phyloP scores from a whole-genome alignment of 768 basidiomycete species.

The Suillus hirtellus region DNA sequence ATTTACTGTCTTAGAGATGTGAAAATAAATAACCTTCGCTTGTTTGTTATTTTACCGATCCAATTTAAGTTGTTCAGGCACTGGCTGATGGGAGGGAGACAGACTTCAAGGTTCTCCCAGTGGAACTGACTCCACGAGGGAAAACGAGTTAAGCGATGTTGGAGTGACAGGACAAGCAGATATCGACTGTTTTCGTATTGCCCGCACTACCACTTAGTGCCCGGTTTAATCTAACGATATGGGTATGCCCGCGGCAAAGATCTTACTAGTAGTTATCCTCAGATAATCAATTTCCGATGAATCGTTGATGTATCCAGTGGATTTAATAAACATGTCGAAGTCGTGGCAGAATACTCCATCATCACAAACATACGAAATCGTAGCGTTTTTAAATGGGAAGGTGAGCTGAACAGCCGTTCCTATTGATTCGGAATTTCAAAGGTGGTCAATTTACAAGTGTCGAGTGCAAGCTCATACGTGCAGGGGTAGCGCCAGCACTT shows the following conservation, averaged over 20 bases:
- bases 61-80: background rate
- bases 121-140: background rate
- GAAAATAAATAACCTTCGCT: no score
- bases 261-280: background rate
- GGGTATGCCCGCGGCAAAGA: background rate
- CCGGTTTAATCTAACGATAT: no score
- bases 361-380: background rate
- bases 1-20: no score
- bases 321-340: background rate
- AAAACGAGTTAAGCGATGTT: background rate
- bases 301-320: background rate
- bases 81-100: background rate
- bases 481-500: constrained; percentile 47
- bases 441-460: constrained; percentile 40
- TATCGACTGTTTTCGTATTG: background rate
- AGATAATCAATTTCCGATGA: background rate
- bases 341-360: background rate
- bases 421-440: constrained; percentile 37
- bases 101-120: background rate
- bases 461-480: constrained; percentile 41
- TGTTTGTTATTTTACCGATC: no score
- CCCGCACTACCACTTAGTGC: background rate
- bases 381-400: background rate
- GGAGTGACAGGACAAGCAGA: background rate
- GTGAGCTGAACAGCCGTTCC: constrained; percentile 42